phyloP scores from a whole-genome alignment of 345 rosid species.

The Gossypium raimondii region DNA sequence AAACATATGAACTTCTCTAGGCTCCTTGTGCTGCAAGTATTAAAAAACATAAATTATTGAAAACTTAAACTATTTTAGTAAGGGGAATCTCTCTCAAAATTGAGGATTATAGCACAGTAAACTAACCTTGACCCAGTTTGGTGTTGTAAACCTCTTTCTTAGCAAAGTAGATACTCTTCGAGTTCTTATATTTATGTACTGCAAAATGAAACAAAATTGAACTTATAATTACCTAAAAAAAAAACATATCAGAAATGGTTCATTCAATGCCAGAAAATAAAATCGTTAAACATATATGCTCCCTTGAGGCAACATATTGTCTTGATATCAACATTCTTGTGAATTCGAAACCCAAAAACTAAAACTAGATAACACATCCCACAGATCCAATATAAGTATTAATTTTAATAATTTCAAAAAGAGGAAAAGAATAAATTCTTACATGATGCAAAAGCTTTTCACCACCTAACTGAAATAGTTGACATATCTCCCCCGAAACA shows the following conservation, averaged over 20 bases:
- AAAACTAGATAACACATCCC: background rate
- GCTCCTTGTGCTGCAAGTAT: conserved; percentile 89
- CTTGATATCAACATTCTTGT: background rate
- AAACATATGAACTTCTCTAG: conserved; percentile 97
- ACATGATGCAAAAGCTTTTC: conserved; percentile 89
- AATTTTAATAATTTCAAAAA: background rate
- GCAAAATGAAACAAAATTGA: conserved; percentile 19
- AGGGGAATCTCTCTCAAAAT: conserved; percentile 5
- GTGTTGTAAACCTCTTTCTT: conserved; percentile 90
- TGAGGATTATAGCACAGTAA: conserved; percentile 13
- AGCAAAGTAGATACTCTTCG: conserved; percentile 77
- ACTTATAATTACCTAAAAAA: background rate
- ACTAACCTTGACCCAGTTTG: conserved; percentile 95
- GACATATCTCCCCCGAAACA: conserved; percentile 88
- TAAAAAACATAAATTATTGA: conserved; percentile 26
- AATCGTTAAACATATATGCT: background rate
- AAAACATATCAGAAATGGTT: background rate
- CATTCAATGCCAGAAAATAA: background rate
- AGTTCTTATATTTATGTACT: conserved; percentile 81
- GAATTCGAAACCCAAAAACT: background rate
- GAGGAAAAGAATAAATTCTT: conserved; percentile 25
- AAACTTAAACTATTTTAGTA: conserved; percentile 9
- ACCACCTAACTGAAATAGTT: conserved; percentile 67
- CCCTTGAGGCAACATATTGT: background rate
- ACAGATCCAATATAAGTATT: background rate